These are phyloP conservation scores for Spirogloea muscicola DNA, from an alignment of 139 green algal species.

Conservation along the genomic window DNA sequence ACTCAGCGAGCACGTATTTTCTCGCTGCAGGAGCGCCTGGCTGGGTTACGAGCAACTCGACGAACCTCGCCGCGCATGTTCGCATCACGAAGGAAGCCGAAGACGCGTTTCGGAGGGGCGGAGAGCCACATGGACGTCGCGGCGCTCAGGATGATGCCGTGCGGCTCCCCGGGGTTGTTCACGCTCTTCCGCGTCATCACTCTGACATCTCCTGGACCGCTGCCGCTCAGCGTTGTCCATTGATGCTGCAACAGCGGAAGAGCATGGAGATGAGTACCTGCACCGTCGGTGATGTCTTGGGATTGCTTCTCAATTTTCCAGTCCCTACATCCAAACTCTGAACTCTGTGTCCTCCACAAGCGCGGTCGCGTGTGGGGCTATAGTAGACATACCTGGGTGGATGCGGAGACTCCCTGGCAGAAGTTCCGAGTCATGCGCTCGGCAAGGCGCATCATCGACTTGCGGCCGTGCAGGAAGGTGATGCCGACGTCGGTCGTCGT, in stretches of 20 bases:
- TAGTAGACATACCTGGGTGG: no score
- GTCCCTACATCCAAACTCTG: no score
- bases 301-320: no score
- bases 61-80: background rate
- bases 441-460: conserved; percentile 25
- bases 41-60: background rate
- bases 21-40: no score
- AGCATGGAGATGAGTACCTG: no score
- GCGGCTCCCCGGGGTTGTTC: conserved; percentile 20
- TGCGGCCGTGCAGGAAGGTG: background rate
- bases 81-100: conserved; percentile 15
- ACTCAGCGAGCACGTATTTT: no score
- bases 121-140: conserved; percentile 2
- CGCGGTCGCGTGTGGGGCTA: no score
- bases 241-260: no score
- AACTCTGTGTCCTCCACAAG: no score
- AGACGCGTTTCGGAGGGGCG: conserved; percentile 8
- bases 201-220: conserved; percentile 22
- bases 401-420: conserved; percentile 24
- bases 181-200: conserved; percentile 15
- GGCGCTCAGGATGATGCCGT: conserved; percentile 25
- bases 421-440: conserved; percentile 36
- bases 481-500: no score
- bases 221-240: no score
- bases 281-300: no score